Evolutionary conservation across 208 protist genomes (phyloP), one percentile per base, ranked within the genome.

Genomic region (Endotrypanum monterogeii): DNA sequence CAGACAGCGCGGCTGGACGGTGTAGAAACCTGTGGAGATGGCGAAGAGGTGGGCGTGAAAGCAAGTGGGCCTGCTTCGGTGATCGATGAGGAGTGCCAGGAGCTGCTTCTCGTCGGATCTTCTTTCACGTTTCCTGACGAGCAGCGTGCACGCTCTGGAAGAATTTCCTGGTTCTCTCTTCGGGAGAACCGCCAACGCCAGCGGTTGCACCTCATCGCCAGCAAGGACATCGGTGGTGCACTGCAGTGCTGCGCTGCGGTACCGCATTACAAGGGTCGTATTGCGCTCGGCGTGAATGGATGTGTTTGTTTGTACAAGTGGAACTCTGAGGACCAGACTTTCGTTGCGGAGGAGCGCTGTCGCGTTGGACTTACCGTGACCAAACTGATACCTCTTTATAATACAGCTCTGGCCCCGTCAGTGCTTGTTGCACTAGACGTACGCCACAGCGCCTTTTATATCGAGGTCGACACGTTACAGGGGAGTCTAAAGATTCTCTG

Each of bases 121-220:
- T 87, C 88, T 20, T 93, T 97, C 82, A 84, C 80, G 18, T 97
- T 97, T 81, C 85, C 89, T 2, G 86, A 94, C 46, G 89, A 94
- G 71, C 86, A 83, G 68, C 80, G 73, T 3, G 51, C 89, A 32
- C 84, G 89, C 9, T 91, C 87, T 1, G 87, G 89, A 46, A 79
- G 89, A 25, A 80, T 94, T 54, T 79, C 74, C 48, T 94, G 89
- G 89, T 89, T 78, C 32, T 28, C 61, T 8, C 46, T 80, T 61
- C 68, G 69, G 18, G 70, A 74, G 54, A 46, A 60, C 2, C 56
- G 66, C 37, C 69, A 74, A 16, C 67, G 69, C 5, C 44, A 30
- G 39, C 68, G 70, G 35, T 69, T 80, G 32, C 69, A 58, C 63
- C n/a, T 74, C 2, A 70, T 80, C 44, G 69, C 67, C 25, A 80